phyloP scores from a whole-genome alignment of 2,329 filamentous ascomycete species.

The Arthroderma uncinatum region DNA sequence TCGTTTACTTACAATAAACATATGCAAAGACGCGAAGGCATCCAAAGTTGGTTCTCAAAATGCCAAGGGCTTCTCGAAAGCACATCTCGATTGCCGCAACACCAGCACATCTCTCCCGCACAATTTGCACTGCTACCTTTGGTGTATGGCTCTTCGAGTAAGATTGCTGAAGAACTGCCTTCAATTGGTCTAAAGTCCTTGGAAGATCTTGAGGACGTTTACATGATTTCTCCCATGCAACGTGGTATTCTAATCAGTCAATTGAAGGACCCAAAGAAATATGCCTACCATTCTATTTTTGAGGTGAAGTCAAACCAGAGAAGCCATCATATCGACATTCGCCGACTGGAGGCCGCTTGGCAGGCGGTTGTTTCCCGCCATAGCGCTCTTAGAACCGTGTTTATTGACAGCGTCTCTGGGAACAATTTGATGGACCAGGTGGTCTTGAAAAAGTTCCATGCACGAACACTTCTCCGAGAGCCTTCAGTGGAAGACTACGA shows the following conservation, averaged over 20 bases:
- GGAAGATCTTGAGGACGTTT: conserved; percentile 26
- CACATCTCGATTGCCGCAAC: neutral
- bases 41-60: conserved; percentile 10
- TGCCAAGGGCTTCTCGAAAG: conserved; percentile 9
- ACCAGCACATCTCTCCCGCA: neutral
- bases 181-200: conserved; percentile 7
- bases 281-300: conserved; percentile 29
- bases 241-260: conserved; percentile 31
- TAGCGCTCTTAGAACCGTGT: conserved; percentile 25
- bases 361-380: conserved; percentile 25
- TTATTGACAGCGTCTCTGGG: conserved; percentile 27
- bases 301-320: conserved; percentile 21
- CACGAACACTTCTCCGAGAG: conserved; percentile 22
- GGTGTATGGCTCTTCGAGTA: conserved; percentile 8
- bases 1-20: conserved; percentile 11
- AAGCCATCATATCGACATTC: conserved; percentile 18
- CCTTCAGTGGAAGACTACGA: conserved; percentile 20
- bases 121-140: conserved; percentile 12
- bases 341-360: conserved; percentile 26
- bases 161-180: conserved; percentile 9
- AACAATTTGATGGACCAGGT: conserved; percentile 30
- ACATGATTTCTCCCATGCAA: conserved; percentile 29
- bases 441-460: conserved; percentile 22
- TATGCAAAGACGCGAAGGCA: conserved; percentile 8
- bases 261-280: conserved; percentile 25